Base-by-base conservation (phyloP, 331 rosid genomes). In the Pyracantha coccinea region DNA sequence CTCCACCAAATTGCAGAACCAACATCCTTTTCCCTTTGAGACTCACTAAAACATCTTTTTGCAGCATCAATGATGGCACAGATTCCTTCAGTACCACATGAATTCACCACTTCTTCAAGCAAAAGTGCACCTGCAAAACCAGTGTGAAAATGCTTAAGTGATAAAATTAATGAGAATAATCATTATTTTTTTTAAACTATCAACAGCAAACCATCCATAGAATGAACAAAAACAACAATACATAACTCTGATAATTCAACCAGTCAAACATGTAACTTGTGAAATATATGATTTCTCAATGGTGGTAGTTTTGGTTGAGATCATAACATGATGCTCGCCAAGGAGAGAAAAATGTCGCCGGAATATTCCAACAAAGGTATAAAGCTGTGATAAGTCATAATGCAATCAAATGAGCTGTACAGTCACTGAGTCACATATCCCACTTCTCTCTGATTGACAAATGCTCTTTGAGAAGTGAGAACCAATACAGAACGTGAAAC, bases 1-100 rank as follows among this genome's bases (percentile, higher is more conserved):
- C 88, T 91, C 97, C 99, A 94, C 99, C 99, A 94, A 74, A 75
- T 83, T 62, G 86, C 41, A 83, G 79, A 86, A 71, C 96, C 97
- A 52, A 90, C 80, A 66, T 64, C 89, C 71, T 86, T 90, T 84
- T 87, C 83, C 68, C 77, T 84, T 79, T 88, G 92, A 33, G 97
- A 94, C 73, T 92, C 99, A 0, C 57, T 69, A 64, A 87, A 87
- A 74, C 85, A 83, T 75, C 80, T 84, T 81, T 81, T 88, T 77
- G 89, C 90, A 15, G 90, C 90, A 73, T 87, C 90, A 63, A 83
- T 78, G 80, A 94, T 83, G 71, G 96, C 96, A 72, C 57, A 75
- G 66, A 86, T 60, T 78, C 97, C 97, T 60, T 86, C 94, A 8
- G 54, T 53, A n/a, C 92, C 97, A 80, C 80, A 86, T 66, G 84